Conservation (phyloP, 768 basidiomycete species). For the Naganishia randhawae region DNA sequence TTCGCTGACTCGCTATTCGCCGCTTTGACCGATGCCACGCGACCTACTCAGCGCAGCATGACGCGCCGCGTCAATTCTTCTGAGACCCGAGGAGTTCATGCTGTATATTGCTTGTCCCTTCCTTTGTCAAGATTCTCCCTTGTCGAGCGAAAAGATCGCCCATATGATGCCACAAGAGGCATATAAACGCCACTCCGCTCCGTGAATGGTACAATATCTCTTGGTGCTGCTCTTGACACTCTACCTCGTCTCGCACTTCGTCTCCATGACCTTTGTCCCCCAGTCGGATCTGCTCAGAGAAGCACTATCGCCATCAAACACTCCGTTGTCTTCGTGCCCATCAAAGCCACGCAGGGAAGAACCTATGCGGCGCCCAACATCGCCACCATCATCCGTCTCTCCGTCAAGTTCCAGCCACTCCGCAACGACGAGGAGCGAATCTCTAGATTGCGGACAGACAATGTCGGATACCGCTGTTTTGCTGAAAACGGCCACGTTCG, state of each 20-base stretch:
- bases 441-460: not conserved
- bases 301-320: not conserved
- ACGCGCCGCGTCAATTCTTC: not conserved
- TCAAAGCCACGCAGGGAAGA: not conserved
- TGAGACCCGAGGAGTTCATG: not conserved
- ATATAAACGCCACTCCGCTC: not conserved
- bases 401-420: not conserved
- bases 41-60: not conserved
- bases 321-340: not conserved
- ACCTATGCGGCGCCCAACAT: not conserved
- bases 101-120: not conserved
- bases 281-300: not conserved
- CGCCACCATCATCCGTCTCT: not conserved
- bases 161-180: not conserved
- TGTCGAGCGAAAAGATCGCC: not conserved
- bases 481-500: conserved; percentile 45
- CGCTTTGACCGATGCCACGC: not conserved
- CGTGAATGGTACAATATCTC: conserved; percentile 1
- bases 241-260: not conserved
- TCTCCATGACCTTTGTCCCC: not conserved
- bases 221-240: not conserved
- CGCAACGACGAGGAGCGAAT: not conserved
- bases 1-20: not conserved
- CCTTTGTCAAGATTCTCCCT: not conserved
- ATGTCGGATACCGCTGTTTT: conserved; percentile 36